Evolutionary conservation across 129 eudicot genomes (phyloP).

Genomic region (Pittosporum tobira): DNA sequence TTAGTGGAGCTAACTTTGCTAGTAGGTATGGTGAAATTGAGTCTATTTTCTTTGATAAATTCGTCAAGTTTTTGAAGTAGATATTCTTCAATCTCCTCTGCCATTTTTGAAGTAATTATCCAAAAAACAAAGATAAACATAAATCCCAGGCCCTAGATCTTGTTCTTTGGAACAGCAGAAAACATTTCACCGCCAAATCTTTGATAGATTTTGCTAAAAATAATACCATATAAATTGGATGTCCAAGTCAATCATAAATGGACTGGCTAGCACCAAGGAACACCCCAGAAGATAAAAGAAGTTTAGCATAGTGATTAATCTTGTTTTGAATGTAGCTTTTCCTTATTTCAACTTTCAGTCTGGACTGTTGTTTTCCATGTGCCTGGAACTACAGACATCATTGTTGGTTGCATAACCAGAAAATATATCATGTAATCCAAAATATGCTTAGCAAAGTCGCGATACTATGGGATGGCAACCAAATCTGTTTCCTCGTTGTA

Average conservation of each 20-base stretch:
- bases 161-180: conserved; percentile 9
- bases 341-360: too few species aligned
- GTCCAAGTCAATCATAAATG: too few species aligned
- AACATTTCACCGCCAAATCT: not conserved
- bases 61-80: conserved; percentile 14
- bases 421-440: conserved; percentile 69
- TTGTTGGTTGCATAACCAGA: conserved; percentile 47
- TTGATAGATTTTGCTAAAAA: too few species aligned
- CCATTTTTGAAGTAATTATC: not conserved
- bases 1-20: not conserved
- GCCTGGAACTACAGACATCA: conserved; percentile 68
- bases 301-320: too few species aligned
- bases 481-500: conserved; percentile 5
- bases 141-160: too few species aligned
- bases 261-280: too few species aligned
- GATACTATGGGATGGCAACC: not conserved
- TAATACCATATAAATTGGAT: too few species aligned
- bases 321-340: too few species aligned
- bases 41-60: not conserved
- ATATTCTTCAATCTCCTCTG: conserved; percentile 24
- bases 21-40: not conserved
- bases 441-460: conserved; percentile 26
- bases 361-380: too few species aligned
- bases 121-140: too few species aligned
- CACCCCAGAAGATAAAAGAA: too few species aligned